Percentiles rank a stretch among this genome's conserved stretches.
phyloP scores from a whole-genome alignment of 345 rosid genomes.

The Conringia planisiliqua region DNA sequence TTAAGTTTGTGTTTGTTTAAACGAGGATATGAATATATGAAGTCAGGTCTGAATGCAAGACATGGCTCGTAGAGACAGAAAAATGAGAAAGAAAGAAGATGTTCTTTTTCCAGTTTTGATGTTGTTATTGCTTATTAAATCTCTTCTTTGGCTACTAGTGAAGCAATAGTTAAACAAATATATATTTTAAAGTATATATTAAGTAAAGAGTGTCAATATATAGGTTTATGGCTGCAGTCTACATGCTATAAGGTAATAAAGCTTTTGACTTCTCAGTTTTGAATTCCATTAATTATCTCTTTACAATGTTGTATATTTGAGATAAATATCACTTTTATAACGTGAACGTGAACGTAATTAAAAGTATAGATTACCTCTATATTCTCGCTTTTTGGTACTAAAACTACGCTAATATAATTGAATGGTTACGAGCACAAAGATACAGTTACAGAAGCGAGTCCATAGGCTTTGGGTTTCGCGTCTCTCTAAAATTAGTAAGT shows the following conservation, averaged over 20 bases:
- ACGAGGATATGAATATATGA: not conserved
- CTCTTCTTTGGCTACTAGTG: not conserved
- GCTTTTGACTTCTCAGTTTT: not conserved
- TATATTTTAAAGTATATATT: too few species aligned
- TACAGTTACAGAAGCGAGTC: too few species aligned
- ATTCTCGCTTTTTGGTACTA: too few species aligned
- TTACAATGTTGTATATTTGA: not conserved
- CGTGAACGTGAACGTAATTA: too few species aligned
- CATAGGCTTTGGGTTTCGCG: too few species aligned
- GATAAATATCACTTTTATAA: too few species aligned
- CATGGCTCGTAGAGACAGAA: not conserved
- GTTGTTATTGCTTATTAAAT: not conserved
- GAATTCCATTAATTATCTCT: not conserved
- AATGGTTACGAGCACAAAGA: too few species aligned
- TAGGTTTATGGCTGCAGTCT: not conserved
- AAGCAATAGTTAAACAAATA: not conserved
- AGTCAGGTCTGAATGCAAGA: not conserved
- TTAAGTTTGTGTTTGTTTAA: not conserved
- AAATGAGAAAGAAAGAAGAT: not conserved
- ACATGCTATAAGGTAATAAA: not conserved
- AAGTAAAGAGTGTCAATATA: too few species aligned
- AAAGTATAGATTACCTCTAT: too few species aligned
- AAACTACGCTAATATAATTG: too few species aligned
- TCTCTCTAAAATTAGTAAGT: too few species aligned
- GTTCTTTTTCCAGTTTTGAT: not conserved